Evolutionary conservation across 2,329 filamentous ascomycete species (phyloP).

Genomic region (Orbilia ellipsospora): DNA sequence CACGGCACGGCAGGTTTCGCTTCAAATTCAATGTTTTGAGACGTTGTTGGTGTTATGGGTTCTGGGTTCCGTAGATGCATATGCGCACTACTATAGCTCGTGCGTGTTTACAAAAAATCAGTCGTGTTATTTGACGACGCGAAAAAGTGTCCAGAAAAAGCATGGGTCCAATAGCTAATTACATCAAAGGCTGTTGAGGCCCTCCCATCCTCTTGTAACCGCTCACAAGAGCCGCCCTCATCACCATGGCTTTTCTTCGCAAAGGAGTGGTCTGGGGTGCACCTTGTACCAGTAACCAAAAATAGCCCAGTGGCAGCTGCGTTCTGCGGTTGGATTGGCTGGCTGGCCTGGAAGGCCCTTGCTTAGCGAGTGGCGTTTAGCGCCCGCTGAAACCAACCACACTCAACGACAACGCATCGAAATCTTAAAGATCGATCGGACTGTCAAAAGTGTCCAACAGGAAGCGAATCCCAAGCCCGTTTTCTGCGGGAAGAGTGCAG

Average conservation of each 20-base stretch:
- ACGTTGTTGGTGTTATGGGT: too few relatives aligned
- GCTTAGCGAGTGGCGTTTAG: slow-evolving; percentile 18
- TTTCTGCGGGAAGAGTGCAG: slow-evolving; percentile 18
- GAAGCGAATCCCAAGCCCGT: slow-evolving; percentile 23
- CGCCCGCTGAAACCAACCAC: slow-evolving; percentile 31
- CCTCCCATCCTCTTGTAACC: slow-evolving; percentile 2
- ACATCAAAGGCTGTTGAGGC: too few relatives aligned
- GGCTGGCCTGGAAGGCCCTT: slow-evolving; percentile 22
- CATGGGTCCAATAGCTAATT: too few relatives aligned
- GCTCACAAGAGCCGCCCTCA: slow-evolving; percentile 39
- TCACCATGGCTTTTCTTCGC: slow-evolving; percentile 8
- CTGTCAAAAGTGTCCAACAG: slow-evolving; percentile 35
- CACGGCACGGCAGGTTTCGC: too few relatives aligned
- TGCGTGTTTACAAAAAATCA: too few relatives aligned
- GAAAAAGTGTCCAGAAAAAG: too few relatives aligned
- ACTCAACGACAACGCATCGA: slow-evolving; percentile 2
- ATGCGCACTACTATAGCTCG: too few relatives aligned
- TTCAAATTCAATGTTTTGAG: too few relatives aligned
- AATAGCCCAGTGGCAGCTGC: slow-evolving; percentile 11
- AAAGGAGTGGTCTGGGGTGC: background rate
- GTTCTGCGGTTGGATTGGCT: slow-evolving; percentile 17
- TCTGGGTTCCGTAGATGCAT: too few relatives aligned
- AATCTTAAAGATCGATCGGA: background rate
- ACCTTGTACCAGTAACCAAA: slow-evolving; percentile 2
- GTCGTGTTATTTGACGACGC: too few relatives aligned